Conservation (phyloP, 2,329 filamentous ascomycete genomes). For the Xylariales sp. region DNA sequence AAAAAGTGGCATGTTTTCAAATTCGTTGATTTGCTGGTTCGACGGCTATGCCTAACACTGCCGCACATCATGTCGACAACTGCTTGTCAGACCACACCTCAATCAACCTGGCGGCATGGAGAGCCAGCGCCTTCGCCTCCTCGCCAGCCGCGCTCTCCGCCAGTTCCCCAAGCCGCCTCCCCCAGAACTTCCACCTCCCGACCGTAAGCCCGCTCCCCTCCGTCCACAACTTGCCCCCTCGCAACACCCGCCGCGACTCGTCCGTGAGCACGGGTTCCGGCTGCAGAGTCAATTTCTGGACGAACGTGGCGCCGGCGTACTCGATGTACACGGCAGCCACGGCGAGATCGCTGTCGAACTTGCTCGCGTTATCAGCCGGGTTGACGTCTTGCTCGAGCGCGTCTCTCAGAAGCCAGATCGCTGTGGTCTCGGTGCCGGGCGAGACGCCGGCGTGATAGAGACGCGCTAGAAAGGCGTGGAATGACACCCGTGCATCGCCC, state of each 20-base stretch:
- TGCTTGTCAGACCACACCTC: constrained; percentile 41
- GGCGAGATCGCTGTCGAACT: constrained; percentile 39
- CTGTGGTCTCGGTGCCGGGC: constrained; percentile 31
- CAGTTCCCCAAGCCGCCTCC: constrained; percentile 41
- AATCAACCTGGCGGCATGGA: constrained; percentile 46
- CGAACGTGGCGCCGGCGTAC: constrained; percentile 44
- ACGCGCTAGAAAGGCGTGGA: constrained; percentile 47
- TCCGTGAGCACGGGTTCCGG: constrained; percentile 41
- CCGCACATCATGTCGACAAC: constrained; percentile 15
- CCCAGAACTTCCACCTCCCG: constrained; percentile 48
- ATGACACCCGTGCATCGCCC: constrained; percentile 39
- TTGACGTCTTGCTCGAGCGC: constrained; percentile 44
- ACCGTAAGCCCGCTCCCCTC: constrained; percentile 40
- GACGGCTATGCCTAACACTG: not conserved
- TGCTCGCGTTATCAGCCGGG: not conserved
- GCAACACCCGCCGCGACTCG: constrained; percentile 35
- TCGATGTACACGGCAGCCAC: constrained; percentile 47
- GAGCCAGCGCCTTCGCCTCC: constrained; percentile 41
- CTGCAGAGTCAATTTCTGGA: constrained; percentile 35
- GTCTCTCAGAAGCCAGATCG: constrained; percentile 47
- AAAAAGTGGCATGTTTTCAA: not conserved
- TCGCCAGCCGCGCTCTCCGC: constrained; percentile 36
- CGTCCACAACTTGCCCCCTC: constrained; percentile 42
- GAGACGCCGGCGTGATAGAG: constrained; percentile 43
- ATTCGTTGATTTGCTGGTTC: not conserved